Evolutionary conservation across 345 rosid species (phyloP).

Genomic region (Viola odorata): DNA sequence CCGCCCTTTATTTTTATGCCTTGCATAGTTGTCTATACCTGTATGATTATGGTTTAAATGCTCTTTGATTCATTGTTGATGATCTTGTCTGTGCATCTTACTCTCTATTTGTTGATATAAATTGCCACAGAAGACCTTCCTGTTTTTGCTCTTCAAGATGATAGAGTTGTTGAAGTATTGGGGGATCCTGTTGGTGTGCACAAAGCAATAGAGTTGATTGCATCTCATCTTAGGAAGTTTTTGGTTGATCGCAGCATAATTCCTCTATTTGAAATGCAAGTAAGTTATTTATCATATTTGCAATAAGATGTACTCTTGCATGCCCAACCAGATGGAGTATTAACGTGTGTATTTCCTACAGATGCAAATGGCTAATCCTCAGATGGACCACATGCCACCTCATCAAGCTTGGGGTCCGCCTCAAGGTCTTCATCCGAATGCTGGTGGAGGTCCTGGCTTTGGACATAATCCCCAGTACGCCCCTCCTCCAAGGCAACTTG

Average conservation of each 20-base stretch:
- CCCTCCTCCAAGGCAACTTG: constrained; percentile 80
- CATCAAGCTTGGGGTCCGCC: constrained; percentile 95
- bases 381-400: constrained; percentile 79
- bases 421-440: constrained; percentile 67
- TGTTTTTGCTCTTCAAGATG: constrained; percentile 93
- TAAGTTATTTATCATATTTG: constrained; percentile 26
- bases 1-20: background rate
- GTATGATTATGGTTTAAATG: constrained; percentile 2
- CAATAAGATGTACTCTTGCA: background rate
- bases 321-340: background rate
- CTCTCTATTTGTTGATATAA: constrained; percentile 8
- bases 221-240: constrained; percentile 93
- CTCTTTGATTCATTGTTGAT: background rate
- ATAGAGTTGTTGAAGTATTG: constrained; percentile 90
- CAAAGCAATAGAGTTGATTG: constrained; percentile 86
- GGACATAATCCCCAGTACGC: constrained; percentile 73
- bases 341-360: constrained; percentile 22
- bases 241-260: constrained; percentile 94
- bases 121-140: constrained; percentile 82
- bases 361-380: constrained; percentile 85
- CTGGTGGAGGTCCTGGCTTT: constrained; percentile 64
- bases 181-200: constrained; percentile 87
- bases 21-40: too few relatives aligned
- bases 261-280: constrained; percentile 82
- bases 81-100: background rate